These are phyloP conservation scores for Lactuca sativa DNA, from an alignment of 129 eudicot genomes.

Conservation along the genomic window DNA sequence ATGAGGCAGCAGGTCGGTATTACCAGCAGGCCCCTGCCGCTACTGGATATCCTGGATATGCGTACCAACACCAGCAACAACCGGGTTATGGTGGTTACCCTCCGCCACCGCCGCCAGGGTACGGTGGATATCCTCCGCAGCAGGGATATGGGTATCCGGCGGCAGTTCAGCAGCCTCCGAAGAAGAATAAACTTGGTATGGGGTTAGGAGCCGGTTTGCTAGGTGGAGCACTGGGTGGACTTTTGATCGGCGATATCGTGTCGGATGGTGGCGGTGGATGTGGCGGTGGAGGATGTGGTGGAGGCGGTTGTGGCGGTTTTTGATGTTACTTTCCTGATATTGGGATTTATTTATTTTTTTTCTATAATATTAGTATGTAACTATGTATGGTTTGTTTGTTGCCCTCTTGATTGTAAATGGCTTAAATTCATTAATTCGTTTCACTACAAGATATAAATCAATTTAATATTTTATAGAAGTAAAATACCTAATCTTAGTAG, in stretches of 20 bases:
- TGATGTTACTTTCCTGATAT: background rate
- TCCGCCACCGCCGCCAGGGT: slow-evolving; percentile 46
- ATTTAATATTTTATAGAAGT: too few relatives aligned
- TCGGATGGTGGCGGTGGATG: slow-evolving; percentile 37
- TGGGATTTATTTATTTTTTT: background rate
- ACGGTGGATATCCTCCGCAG: slow-evolving; percentile 43
- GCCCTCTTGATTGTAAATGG: background rate
- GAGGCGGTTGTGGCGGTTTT: slow-evolving; percentile 34
- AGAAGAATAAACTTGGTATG: slow-evolving; percentile 39
- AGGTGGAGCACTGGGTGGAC: slow-evolving; percentile 69
- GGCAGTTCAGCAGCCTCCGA: slow-evolving; percentile 41
- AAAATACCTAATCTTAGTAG: too few relatives aligned
- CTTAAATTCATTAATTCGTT: background rate
- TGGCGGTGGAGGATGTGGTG: slow-evolving; percentile 35
- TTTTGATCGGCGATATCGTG: slow-evolving; percentile 49
- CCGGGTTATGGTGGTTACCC: slow-evolving; percentile 46
- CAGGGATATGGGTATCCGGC: slow-evolving; percentile 41
- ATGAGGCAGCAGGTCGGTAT: slow-evolving; percentile 19
- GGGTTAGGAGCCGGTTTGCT: slow-evolving; percentile 66
- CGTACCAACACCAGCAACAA: slow-evolving; percentile 31
- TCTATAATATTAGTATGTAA: background rate
- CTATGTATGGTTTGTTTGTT: background rate
- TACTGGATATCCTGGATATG: slow-evolving; percentile 37
- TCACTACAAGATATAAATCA: background rate
- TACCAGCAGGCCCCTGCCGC: slow-evolving; percentile 20